Evolutionary conservation across 2,329 filamentous ascomycete genomes (phyloP).

Genomic region (Talaromyces sp.): DNA sequence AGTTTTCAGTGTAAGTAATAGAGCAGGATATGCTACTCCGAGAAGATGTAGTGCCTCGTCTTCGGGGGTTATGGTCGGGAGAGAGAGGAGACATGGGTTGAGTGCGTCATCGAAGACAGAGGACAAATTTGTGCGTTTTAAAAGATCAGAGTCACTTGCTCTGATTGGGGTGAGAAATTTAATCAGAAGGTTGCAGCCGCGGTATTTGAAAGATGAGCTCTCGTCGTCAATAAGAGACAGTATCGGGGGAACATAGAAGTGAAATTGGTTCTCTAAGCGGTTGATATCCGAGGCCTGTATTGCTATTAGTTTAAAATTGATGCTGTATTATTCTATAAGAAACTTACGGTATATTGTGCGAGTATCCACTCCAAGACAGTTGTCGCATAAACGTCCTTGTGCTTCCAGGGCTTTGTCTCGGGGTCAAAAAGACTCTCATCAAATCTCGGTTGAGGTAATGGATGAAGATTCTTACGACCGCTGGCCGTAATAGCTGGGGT

Average conservation of each 20-base stretch:
- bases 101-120: slow-evolving; percentile 49
- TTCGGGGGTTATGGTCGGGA: slow-evolving; percentile 75
- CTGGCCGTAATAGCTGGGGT: slow-evolving; percentile 44
- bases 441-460: slow-evolving; percentile 37
- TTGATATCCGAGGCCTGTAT: slow-evolving; percentile 27
- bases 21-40: slow-evolving; percentile 62
- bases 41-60: slow-evolving; percentile 67
- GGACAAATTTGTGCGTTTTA: slow-evolving; percentile 44
- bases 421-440: slow-evolving; percentile 37
- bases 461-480: slow-evolving; percentile 46
- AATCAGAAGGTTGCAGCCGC: slow-evolving; percentile 40
- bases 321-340: not conserved
- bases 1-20: slow-evolving; percentile 58
- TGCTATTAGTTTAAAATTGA: slow-evolving; percentile 22
- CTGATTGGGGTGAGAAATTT: slow-evolving; percentile 37
- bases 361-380: slow-evolving; percentile 39
- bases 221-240: slow-evolving; percentile 47
- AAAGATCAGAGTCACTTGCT: slow-evolving; percentile 39
- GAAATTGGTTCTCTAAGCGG: slow-evolving; percentile 44
- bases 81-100: slow-evolving; percentile 66
- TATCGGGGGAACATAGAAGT: slow-evolving; percentile 45
- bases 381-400: slow-evolving; percentile 35
- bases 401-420: slow-evolving; percentile 42
- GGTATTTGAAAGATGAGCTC: slow-evolving; percentile 36
- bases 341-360: slow-evolving; percentile 37